These are phyloP conservation scores for Fulvia fulva DNA, from an alignment of 2,329 filamentous ascomycete species.

Conservation along the genomic window DNA sequence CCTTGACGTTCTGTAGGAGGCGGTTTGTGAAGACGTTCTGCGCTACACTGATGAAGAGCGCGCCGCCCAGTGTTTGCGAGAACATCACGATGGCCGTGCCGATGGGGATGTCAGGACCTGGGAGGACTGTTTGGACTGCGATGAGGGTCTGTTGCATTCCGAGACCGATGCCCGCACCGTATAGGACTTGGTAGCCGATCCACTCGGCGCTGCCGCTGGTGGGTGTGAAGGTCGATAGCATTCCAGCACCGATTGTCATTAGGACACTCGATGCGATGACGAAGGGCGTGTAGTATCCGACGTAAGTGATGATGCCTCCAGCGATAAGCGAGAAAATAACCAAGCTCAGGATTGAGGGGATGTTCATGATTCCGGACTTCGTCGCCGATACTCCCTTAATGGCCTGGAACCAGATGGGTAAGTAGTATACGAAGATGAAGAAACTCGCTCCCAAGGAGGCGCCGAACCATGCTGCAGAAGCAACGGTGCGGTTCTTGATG, in stretches of 20 bases:
- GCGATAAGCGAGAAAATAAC: slow-evolving; percentile 15
- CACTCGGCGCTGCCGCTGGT: slow-evolving; percentile 37
- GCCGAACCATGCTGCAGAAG: slow-evolving; percentile 22
- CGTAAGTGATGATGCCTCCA: slow-evolving; percentile 37
- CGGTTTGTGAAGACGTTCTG: slow-evolving; percentile 51
- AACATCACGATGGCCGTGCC: slow-evolving; percentile 49
- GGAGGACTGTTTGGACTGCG: slow-evolving; percentile 44
- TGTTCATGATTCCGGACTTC: slow-evolving; percentile 46
- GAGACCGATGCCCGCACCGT: slow-evolving; percentile 40
- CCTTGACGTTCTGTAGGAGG: slow-evolving; percentile 39
- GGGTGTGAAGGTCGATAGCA: slow-evolving; percentile 42
- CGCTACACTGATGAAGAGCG: slow-evolving; percentile 47
- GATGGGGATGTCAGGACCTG: slow-evolving; percentile 42
- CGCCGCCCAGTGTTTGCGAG: slow-evolving; percentile 45
- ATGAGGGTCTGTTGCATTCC: slow-evolving; percentile 49
- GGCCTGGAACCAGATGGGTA: slow-evolving; percentile 49
- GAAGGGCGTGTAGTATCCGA: slow-evolving; percentile 51
- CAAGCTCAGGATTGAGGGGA: slow-evolving; percentile 38
- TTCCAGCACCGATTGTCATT: slow-evolving; percentile 45
- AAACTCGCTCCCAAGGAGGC: slow-evolving; percentile 39
- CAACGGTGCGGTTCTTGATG: slow-evolving; percentile 35
- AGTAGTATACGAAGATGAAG: slow-evolving; percentile 44
- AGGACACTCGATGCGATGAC: slow-evolving; percentile 40
- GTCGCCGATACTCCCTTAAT: slow-evolving; percentile 46
- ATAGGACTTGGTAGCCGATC: slow-evolving; percentile 38